Base-by-base conservation (phyloP, 805 yeast genomes). In the Yamadazyma nakazawae region DNA sequence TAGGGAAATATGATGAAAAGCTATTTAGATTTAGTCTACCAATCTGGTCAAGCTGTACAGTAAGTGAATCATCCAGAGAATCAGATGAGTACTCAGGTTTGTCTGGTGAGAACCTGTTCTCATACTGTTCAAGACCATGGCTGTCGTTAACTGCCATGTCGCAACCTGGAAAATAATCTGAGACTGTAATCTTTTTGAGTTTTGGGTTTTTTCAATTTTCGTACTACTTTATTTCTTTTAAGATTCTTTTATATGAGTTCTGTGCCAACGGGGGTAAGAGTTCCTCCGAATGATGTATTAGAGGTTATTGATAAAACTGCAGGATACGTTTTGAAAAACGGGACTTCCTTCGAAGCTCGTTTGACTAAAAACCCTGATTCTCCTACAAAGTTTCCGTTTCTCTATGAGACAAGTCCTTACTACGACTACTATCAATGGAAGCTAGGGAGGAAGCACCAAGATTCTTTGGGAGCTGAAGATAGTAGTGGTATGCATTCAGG, bases 281-380 rank as follows among this genome's bases (percentile, higher is more conserved):
- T 57, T 26, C 89, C 89, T 0, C 83, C 87, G 2, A 76, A 69
- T 8, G 72, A 74, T 11, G 55, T 75, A 5, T 64, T 68, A 50
- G 74, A 73, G 13, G 74, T 79, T 16, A 83, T 91, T 16, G 82
- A 79, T 42, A 86, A 84, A 57, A 86, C 96, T 0, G 89, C 84
- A 0, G 78, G 70, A 3, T 88, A 84, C 56, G 88, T 90, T 5
- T 54, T 66, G 25, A 72, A 85, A 51, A 85, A 88, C 57, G 96
- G 96, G 0, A 56, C 61, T 0, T 67, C 76, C 1, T 87, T 88
- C 63, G 94, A 84, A 55, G 67, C 68, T 9, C 68, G 85, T 42
- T 74, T 88, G 47, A 64, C 66, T 14, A 68, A 66, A 32, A 81
- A 82, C 51, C 61, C 68, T 13, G 60, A 66, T 14, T 21, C 43